Evolutionary conservation across 352 stramenopile genomes (phyloP).

Genomic region (Pythium sp.): DNA sequence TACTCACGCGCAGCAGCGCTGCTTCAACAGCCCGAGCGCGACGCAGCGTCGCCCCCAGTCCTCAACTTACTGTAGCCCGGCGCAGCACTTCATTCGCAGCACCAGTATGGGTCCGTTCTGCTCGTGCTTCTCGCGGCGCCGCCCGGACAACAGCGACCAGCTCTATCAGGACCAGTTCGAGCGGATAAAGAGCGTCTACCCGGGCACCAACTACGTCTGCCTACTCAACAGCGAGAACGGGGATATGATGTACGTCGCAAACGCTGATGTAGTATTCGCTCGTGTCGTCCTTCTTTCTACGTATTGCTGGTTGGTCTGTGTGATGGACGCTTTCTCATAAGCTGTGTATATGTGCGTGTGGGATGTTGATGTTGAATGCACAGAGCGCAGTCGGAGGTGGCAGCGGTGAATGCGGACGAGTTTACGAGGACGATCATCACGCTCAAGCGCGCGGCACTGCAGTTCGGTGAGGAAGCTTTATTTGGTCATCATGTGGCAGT

Average conservation of each 20-base stretch:
- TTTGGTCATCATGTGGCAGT: not conserved
- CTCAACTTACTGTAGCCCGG: not conserved
- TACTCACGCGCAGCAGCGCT: not conserved
- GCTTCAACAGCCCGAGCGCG: not conserved
- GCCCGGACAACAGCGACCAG: slow-evolving; percentile 43
- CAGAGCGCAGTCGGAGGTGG: slow-evolving; percentile 69
- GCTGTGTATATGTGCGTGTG: not conserved
- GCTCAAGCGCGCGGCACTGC: slow-evolving; percentile 72
- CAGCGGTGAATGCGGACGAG: slow-evolving; percentile 70
- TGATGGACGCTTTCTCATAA: not conserved
- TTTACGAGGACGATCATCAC: slow-evolving; percentile 76
- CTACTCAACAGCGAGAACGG: slow-evolving; percentile 70
- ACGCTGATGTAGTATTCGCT: not conserved
- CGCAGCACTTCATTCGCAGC: not conserved
- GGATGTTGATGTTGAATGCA: not conserved
- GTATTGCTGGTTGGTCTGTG: not conserved
- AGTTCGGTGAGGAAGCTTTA: slow-evolving; percentile 55
- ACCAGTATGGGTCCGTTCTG: slow-evolving; percentile 47
- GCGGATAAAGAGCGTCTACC: slow-evolving; percentile 66
- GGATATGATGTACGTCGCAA: slow-evolving; percentile 71
- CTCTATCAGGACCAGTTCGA: slow-evolving; percentile 79
- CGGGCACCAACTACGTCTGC: slow-evolving; percentile 79
- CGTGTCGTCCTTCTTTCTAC: not conserved
- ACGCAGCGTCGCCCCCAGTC: not conserved
- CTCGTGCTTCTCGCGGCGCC: slow-evolving; percentile 66